phyloP scores from a whole-genome alignment of 2,329 filamentous ascomycete species.

The Beauveria scarabaeidicola region DNA sequence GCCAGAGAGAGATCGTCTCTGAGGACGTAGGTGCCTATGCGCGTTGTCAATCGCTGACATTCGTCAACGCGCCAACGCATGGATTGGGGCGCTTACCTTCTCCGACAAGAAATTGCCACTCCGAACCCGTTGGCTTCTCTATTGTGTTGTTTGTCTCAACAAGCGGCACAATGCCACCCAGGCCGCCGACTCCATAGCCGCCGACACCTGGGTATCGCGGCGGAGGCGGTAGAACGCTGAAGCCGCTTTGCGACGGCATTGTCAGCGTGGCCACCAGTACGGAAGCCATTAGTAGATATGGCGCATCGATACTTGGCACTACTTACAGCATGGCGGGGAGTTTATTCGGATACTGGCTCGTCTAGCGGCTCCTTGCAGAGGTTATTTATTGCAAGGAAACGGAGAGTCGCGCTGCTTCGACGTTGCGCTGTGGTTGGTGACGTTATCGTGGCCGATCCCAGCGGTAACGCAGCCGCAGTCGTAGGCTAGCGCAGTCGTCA shows the following conservation, averaged over 20 bases:
- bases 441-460: neutral
- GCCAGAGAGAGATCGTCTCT: conserved; percentile 88
- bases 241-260: conserved; percentile 12
- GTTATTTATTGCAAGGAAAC: neutral
- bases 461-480: neutral
- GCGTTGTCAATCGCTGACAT: neutral
- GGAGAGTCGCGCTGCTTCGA: conserved; percentile 4
- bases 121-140: conserved; percentile 67
- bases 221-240: conserved; percentile 76
- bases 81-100: conserved; percentile 54
- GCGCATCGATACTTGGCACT: neutral
- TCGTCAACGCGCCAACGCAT: neutral
- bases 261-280: neutral
- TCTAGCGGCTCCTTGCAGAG: neutral
- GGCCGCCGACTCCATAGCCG: conserved; percentile 61
- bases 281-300: no score
- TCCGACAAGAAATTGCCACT: conserved; percentile 85
- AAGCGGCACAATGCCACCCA: conserved; percentile 61
- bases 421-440: neutral
- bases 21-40: conserved; percentile 73
- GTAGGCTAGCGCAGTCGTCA: no score
- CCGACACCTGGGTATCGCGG: conserved; percentile 70
- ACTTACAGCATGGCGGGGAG: conserved; percentile 1
- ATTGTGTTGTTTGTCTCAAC: conserved; percentile 93
- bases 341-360: neutral